Evolutionary conservation across 2,329 filamentous ascomycete genomes (phyloP), one percentile per base, ranked within the genome.

Genomic region (Fusarium nygamai): DNA sequence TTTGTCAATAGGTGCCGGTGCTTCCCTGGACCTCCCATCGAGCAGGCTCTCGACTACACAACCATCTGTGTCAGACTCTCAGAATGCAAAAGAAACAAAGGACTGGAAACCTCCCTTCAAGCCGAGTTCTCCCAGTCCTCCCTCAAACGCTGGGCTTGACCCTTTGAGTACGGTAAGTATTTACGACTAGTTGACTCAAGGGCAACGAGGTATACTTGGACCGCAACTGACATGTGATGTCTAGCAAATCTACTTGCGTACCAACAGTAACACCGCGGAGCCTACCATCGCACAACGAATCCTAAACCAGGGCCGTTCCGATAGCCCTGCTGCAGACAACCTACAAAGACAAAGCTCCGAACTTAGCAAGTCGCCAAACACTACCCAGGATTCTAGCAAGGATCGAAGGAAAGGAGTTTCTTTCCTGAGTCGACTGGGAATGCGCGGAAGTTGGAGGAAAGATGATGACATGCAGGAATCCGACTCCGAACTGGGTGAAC

Each of bases 391-490:
- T 77, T 79, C 79, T 36, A 77, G 76, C 58, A 92, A 87, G 81
- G 91, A 93, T 69, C 93, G 92, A 84, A 93, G 89, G 83, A 98
- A 98, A 85, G 92, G 93, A 34, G 90, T 93, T 24, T 98, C 95
- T 20, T 98, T 99, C 81, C 89, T 99, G 34, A 97, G 94, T 82
- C 93, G 95, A 62, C 88, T 92, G 62, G 88, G 87, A 77, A 91
- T 98, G 82, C 90, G 91, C 41, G 88, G 89, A 71, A 88, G 88
- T 69, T 95, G 94, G 85, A 97, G 93, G 83, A 94, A 93, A 80
- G 90, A 90, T 69, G 85, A 88, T 64, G 86, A 87, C 47, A 81
- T 84, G 61, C 86, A 87, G 58, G 90, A 91, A 74, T 90, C 92
- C 83, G 92, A 90, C 78, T 94, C 93, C 4, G 94, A 95, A 77